Conservation (phyloP, 2,329 filamentous ascomycete genomes). For the Chaetomiaceae sp. region DNA sequence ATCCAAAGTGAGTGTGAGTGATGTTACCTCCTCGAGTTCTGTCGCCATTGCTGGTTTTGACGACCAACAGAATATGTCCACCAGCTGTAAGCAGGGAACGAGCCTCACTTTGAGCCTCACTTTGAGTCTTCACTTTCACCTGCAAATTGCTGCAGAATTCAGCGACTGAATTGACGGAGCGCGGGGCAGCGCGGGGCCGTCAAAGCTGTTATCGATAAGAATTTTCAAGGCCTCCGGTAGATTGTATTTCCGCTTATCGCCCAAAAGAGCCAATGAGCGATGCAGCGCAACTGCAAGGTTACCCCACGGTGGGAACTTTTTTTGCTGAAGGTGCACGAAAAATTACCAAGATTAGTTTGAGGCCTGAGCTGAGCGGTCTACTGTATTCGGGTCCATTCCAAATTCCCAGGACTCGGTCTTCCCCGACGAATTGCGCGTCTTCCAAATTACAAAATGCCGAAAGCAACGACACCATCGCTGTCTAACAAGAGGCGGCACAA, state of each 20-base stretch:
- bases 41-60: slow-evolving; percentile 54
- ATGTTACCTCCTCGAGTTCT: slow-evolving; percentile 67
- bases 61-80: not conserved
- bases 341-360: slow-evolving; percentile 15
- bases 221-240: slow-evolving; percentile 7
- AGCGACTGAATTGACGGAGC: not conserved
- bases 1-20: not conserved
- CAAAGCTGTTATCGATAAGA: slow-evolving; percentile 17
- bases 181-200: slow-evolving; percentile 25
- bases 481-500: slow-evolving; percentile 68
- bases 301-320: slow-evolving; percentile 24
- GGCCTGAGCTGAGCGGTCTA: slow-evolving; percentile 3
- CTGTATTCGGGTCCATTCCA: not conserved
- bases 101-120: too few relatives aligned
- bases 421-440: not conserved
- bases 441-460: slow-evolving; percentile 62
- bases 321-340: slow-evolving; percentile 21
- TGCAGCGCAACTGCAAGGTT: slow-evolving; percentile 15
- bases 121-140: not conserved
- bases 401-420: not conserved
- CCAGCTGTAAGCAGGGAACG: too few relatives aligned
- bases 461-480: slow-evolving; percentile 60
- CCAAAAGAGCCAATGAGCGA: slow-evolving; percentile 17
- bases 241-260: slow-evolving; percentile 18
- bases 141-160: too few relatives aligned